phyloP scores from a whole-genome alignment of 2,329 filamentous ascomycete species.

The Aurifilum marmelostoma region DNA sequence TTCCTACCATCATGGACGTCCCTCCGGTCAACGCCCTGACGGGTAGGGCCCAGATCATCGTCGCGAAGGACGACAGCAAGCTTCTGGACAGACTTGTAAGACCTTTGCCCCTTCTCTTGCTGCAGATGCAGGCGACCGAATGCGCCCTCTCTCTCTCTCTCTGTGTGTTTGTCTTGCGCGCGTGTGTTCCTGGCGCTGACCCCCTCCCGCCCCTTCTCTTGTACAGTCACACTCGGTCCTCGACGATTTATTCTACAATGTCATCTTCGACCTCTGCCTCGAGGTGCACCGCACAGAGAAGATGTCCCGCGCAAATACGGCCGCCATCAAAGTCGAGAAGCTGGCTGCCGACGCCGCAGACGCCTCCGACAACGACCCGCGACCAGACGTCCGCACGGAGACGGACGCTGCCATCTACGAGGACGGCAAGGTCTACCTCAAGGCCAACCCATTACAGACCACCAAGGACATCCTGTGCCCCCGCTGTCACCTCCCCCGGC shows the following conservation, averaged over 20 bases:
- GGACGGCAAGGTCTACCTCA: slow-evolving; percentile 68
- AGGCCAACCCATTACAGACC: slow-evolving; percentile 73
- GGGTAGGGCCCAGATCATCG: slow-evolving; percentile 61
- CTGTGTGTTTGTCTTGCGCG: too few relatives aligned
- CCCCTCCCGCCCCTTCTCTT: not conserved
- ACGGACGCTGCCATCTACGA: slow-evolving; percentile 72
- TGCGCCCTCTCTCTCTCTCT: not conserved
- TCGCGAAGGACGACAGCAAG: slow-evolving; percentile 54
- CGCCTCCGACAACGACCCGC: slow-evolving; percentile 54
- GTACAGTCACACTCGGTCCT: slow-evolving; percentile 66
- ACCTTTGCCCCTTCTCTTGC: slow-evolving; percentile 27
- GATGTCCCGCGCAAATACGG: slow-evolving; percentile 67
- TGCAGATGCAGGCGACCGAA: not conserved
- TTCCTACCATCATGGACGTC: slow-evolving; percentile 23
- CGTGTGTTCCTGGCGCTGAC: not conserved
- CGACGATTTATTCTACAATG: slow-evolving; percentile 75
- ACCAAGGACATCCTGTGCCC: slow-evolving; percentile 73
- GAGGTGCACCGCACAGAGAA: slow-evolving; percentile 80
- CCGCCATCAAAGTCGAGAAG: slow-evolving; percentile 67
- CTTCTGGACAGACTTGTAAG: slow-evolving; percentile 64
- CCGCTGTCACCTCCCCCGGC: slow-evolving; percentile 73
- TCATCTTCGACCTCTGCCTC: slow-evolving; percentile 74
- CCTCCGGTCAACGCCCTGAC: slow-evolving; percentile 47
- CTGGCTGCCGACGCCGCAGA: slow-evolving; percentile 60
- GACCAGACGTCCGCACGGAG: slow-evolving; percentile 61